Evolutionary conservation across 805 yeast species (phyloP), one percentile per base, ranked within the genome.

Genomic region (Candida sphagnicola): DNA sequence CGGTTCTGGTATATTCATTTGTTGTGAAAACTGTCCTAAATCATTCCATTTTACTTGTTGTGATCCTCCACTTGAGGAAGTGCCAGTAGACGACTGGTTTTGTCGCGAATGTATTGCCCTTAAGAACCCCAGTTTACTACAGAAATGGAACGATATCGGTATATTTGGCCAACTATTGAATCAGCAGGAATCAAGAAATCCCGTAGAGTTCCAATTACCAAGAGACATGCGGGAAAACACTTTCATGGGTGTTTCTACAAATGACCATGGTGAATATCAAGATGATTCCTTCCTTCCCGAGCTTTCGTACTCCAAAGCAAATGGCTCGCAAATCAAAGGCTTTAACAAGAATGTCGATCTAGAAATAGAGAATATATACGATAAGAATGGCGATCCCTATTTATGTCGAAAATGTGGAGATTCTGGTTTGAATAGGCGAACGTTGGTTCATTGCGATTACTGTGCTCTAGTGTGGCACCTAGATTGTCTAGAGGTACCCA

Each of bases 41-140:
- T 85, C 96, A 2, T 93, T 91, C 61, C 99, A 91, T 56, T 88
- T 93, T 54, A 71, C 85, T 4, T 91, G 99, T 58, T 76, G 91
- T 43, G 84, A 86, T 51, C 98, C 98, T 2, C 98, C 99, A 0
- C 62, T 82, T 24, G 87, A 83, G 48, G 88, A 83, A 30, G 62
- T 87, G 5, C 98, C 98, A 0, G 95, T 83, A 34, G 96, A 85
- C 26, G 83, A 79, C 44, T 91, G 99, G 99, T 79, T 73, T 48
- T 91, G 99, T 63, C 73, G 74, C 12, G 87, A 84, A 51, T 91
- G 99, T 60, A 49, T 55, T 11, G 71, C 75, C 14, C 72, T 72
- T 41, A 56, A 60, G 31, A 53, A 58, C 35, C 64, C 66, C 3
- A 42, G 41, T 8, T 26, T 42, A 2, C 41, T 44, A 8, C 42